These are phyloP conservation scores for Salix suchowensis DNA, from an alignment of 345 rosid genomes.

Conservation along the genomic window DNA sequence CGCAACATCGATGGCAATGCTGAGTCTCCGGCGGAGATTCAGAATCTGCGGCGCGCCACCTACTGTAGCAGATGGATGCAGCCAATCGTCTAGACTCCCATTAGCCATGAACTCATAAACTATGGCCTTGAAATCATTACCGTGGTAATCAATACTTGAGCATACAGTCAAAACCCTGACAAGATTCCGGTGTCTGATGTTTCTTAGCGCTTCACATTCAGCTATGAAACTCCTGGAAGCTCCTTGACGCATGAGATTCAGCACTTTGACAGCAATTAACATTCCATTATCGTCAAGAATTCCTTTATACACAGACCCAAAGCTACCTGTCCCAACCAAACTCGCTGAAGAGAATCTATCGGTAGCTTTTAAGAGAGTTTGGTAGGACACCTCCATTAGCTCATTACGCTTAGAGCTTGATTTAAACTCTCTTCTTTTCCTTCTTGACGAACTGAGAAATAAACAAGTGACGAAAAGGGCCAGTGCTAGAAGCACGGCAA, in stretches of 20 bases:
- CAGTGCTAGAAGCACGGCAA: too few relatives aligned
- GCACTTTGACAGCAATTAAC: conserved; percentile 13
- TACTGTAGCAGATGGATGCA: too few relatives aligned
- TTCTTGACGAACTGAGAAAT: too few relatives aligned
- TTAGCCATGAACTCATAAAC: conserved; percentile 19
- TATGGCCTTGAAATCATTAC: conserved; percentile 19
- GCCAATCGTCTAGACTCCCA: conserved; percentile 19
- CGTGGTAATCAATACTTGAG: conserved; percentile 18
- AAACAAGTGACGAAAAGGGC: too few relatives aligned
- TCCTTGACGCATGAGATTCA: conserved; percentile 20
- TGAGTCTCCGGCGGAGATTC: too few relatives aligned
- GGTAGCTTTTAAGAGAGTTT: conserved; percentile 2
- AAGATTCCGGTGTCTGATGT: conserved; percentile 15
- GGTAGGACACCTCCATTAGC: conserved; percentile 4
- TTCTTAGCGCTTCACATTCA: conserved; percentile 16
- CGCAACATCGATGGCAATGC: background rate
- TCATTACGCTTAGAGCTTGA: too few relatives aligned
- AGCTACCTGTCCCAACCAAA: conserved; percentile 25
- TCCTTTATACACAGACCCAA: conserved; percentile 23
- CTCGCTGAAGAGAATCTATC: conserved; percentile 9
- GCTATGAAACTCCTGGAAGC: conserved; percentile 16
- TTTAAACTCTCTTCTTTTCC: too few relatives aligned
- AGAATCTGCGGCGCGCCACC: too few relatives aligned
- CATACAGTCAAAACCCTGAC: conserved; percentile 11
- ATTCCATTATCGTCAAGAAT: background rate